A percentile compares a stretch with the other conserved stretches of the same genome.
Conservation (phyloP, 305 asterid species). For the Solanum hybrid region DNA sequence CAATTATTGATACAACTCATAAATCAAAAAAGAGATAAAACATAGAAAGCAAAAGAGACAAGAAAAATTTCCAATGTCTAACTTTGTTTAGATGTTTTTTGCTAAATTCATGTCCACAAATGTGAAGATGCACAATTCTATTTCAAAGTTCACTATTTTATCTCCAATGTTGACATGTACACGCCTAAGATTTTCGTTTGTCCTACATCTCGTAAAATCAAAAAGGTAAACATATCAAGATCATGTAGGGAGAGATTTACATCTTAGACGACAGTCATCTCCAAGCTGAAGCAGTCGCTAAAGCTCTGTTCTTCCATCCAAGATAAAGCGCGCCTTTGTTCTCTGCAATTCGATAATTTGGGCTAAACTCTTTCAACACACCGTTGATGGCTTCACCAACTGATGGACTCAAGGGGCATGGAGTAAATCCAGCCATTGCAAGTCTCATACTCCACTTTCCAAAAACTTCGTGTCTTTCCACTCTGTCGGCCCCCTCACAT, state of each 20-base stretch:
- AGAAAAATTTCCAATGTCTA: background rate
- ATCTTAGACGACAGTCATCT: conserved; percentile 20
- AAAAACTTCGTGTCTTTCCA: conserved; percentile 79
- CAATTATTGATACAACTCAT: background rate
- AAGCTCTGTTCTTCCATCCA: conserved; percentile 71
- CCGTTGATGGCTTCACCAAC: conserved; percentile 37
- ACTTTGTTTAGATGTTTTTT: background rate
- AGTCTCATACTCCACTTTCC: conserved; percentile 79
- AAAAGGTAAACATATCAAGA: background rate
- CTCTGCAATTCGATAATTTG: conserved; percentile 43
- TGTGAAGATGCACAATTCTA: background rate
- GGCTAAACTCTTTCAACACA: conserved; percentile 53
- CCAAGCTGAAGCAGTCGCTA: conserved; percentile 75
- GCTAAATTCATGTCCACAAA: background rate
- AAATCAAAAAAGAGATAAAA: background rate
- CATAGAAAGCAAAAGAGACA: background rate
- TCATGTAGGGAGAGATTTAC: background rate
- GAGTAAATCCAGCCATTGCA: conserved; percentile 69
- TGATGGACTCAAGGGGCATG: conserved; percentile 45
- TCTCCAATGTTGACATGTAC: background rate
- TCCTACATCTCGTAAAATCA: background rate
- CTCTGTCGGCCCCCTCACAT: conserved; percentile 78
- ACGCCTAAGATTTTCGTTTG: background rate
- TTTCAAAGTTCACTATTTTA: background rate
- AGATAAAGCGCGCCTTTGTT: conserved; percentile 59